These are phyloP conservation scores for Mimosa pudica DNA, from an alignment of 306 rosid genomes.

Conservation along the genomic window DNA sequence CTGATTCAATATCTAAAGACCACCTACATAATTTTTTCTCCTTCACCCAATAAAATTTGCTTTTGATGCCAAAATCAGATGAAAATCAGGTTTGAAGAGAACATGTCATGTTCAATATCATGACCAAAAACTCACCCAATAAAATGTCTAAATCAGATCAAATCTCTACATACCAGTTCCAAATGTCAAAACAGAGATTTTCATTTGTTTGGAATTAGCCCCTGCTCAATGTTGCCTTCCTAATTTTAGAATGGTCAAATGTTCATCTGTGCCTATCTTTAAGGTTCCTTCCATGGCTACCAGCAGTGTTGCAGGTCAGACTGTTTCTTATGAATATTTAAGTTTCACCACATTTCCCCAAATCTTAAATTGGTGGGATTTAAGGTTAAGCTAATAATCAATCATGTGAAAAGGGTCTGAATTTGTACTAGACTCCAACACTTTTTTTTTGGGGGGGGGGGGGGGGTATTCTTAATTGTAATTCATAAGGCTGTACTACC, in stretches of 20 bases:
- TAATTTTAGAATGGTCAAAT: neutral
- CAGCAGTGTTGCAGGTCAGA: neutral
- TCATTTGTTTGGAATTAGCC: neutral
- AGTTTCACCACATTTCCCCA: neutral
- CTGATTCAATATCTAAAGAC: neutral
- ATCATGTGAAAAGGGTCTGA: neutral
- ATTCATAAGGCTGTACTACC: neutral
- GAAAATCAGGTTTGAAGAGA: neutral
- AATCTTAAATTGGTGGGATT: neutral
- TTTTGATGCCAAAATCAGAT: neutral
- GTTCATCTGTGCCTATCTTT: neutral
- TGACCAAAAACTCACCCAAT: neutral
- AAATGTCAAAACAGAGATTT: neutral
- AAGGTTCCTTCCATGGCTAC: neutral
- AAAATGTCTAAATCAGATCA: neutral
- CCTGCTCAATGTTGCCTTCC: constrained; percentile 1
- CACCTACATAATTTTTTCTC: neutral
- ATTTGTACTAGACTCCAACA: neutral
- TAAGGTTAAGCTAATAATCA: neutral
- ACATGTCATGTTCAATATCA: neutral
- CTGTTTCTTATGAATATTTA: neutral
- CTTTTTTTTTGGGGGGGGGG: neutral
- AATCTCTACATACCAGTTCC: neutral
- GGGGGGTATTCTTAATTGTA: neutral
- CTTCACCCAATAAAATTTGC: no score